Evolutionary conservation across 176 grass and related monocot species (phyloP).

Genomic region (Ensete glaucum): DNA sequence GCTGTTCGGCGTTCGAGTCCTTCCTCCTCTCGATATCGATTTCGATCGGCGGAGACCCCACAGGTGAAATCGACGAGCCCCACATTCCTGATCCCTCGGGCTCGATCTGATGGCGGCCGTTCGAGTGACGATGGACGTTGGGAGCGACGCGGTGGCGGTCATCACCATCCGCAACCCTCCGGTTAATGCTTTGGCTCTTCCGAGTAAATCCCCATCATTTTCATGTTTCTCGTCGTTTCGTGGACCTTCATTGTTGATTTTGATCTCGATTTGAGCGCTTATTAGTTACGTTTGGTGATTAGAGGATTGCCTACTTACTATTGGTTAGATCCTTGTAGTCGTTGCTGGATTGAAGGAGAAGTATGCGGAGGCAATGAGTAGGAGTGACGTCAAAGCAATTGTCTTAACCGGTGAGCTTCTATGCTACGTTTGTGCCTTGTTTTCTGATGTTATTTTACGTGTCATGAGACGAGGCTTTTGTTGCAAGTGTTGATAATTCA

Average conservation of each 20-base stretch:
- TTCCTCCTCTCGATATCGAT: too few species aligned
- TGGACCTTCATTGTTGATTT: background rate
- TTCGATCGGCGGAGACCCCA: too few species aligned
- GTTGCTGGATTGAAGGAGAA: constrained; percentile 75
- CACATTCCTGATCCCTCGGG: background rate
- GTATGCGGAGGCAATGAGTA: constrained; percentile 50
- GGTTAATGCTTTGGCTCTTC: constrained; percentile 75
- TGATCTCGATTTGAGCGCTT: constrained; percentile 10
- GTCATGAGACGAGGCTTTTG: too few species aligned
- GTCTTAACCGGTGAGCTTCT: constrained; percentile 61
- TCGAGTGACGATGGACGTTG: constrained; percentile 82
- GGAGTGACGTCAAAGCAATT: constrained; percentile 79
- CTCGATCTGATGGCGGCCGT: constrained; percentile 41
- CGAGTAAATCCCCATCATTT: constrained; percentile 21
- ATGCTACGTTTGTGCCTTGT: too few species aligned
- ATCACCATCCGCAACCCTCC: constrained; percentile 87
- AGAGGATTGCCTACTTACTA: background rate
- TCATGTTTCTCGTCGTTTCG: background rate
- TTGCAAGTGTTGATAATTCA: too few species aligned
- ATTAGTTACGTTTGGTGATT: background rate
- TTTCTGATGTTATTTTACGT: too few species aligned
- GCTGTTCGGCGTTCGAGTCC: too few species aligned
- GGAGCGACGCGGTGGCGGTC: constrained; percentile 61
- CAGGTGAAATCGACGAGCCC: too few species aligned
- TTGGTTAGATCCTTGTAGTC: constrained; percentile 22